phyloP scores from a whole-genome alignment of 2,329 filamentous ascomycete genomes.

The Diaporthe vexans region DNA sequence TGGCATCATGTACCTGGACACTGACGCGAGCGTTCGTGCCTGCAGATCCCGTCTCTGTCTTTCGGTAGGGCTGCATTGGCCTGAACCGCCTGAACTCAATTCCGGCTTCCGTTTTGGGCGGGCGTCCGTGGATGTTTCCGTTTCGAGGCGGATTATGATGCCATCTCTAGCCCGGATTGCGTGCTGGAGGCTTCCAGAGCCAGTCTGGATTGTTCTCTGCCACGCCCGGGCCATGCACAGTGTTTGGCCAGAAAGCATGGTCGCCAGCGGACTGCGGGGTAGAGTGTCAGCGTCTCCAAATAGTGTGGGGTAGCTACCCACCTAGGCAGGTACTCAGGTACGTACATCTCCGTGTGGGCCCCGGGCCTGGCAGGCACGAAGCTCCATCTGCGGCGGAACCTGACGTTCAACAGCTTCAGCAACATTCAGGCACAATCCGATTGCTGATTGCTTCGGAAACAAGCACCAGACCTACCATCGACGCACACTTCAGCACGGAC shows the following conservation, averaged over 20 bases:
- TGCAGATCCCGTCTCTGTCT: constrained; percentile 29
- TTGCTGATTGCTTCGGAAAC: not conserved
- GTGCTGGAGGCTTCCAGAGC: constrained; percentile 13
- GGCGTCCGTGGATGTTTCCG: not conserved
- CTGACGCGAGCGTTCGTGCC: constrained; percentile 37
- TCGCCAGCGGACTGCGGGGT: not conserved
- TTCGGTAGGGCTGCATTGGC: constrained; percentile 38
- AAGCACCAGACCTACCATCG: not conserved
- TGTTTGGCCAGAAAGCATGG: constrained; percentile 7
- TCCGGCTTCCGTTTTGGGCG: constrained; percentile 16
- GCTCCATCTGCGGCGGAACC: constrained; percentile 8
- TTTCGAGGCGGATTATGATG: constrained; percentile 27
- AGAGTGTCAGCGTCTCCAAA: not conserved
- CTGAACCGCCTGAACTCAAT: constrained; percentile 9
- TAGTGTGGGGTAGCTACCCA: not conserved
- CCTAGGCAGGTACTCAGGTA: not conserved
- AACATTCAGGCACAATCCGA: not conserved
- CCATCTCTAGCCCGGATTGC: constrained; percentile 14
- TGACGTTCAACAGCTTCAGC: not conserved
- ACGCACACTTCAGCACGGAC: not conserved
- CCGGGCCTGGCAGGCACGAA: not conserved
- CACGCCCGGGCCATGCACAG: not conserved
- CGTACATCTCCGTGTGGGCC: not conserved
- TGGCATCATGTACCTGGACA: constrained; percentile 30
- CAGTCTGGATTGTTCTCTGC: not conserved